Conservation (phyloP, 176 grass and related monocot genomes). For the Oryza meyeriana region DNA sequence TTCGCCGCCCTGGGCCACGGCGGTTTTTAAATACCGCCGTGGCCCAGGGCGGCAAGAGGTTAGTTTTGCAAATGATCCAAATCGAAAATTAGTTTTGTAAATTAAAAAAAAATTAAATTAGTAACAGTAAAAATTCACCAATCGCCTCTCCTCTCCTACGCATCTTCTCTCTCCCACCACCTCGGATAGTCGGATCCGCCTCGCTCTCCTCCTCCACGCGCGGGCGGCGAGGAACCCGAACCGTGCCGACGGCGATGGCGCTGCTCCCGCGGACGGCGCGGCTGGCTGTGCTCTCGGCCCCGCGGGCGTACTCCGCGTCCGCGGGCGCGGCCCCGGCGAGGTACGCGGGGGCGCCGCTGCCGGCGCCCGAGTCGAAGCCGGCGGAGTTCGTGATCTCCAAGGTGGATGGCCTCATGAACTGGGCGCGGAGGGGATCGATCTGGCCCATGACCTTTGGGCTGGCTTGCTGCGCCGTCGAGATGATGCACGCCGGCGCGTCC, state of each 20-base stretch:
- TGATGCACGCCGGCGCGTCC: constrained; percentile 87
- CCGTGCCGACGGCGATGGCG: constrained; percentile 56
- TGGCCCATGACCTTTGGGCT: constrained; percentile 97
- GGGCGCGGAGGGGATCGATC: constrained; percentile 77
- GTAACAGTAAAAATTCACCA: too few species aligned
- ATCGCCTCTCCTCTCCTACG: not conserved
- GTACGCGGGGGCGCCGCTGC: constrained; percentile 29
- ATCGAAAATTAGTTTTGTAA: too few species aligned
- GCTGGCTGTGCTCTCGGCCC: constrained; percentile 55
- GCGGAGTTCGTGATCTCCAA: constrained; percentile 93
- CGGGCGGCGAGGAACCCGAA: constrained; percentile 30
- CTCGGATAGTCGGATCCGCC: not conserved
- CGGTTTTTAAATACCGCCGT: too few species aligned
- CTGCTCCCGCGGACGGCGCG: constrained; percentile 83
- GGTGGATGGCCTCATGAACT: constrained; percentile 94
- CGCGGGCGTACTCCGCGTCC: constrained; percentile 54
- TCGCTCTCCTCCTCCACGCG: constrained; percentile 31
- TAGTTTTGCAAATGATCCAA: too few species aligned
- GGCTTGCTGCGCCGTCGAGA: constrained; percentile 95
- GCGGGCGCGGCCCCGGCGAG: constrained; percentile 35
- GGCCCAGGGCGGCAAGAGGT: too few species aligned
- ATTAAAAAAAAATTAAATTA: too few species aligned
- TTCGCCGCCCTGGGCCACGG: too few species aligned
- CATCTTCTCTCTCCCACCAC: not conserved
- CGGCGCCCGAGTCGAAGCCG: constrained; percentile 63